Conservation (phyloP, 2,329 filamentous ascomycete genomes). For the Arachnopeziza araneosa region DNA sequence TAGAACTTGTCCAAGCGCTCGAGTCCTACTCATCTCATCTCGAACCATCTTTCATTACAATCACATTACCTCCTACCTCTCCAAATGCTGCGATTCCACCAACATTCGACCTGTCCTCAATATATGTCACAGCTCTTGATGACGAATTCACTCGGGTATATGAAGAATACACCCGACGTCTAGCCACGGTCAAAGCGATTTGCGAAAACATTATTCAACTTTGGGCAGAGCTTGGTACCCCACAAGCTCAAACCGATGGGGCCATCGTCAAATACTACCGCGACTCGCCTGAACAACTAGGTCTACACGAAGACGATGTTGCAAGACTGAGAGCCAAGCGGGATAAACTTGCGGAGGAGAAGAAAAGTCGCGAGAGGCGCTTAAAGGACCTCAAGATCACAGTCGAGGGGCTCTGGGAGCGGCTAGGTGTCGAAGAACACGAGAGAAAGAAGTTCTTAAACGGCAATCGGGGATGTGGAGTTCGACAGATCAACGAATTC, state of each 20-base stretch:
- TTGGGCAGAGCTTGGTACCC: slow-evolving; percentile 92
- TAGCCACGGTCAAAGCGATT: slow-evolving; percentile 67
- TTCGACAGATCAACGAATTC: slow-evolving; percentile 91
- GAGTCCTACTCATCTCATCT: slow-evolving; percentile 96
- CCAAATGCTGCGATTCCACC: slow-evolving; percentile 71
- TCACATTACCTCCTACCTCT: slow-evolving; percentile 77
- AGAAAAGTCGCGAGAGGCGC: slow-evolving; percentile 70
- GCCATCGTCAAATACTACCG: slow-evolving; percentile 85
- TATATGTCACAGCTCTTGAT: slow-evolving; percentile 83
- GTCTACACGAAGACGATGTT: slow-evolving; percentile 83
- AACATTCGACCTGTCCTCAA: slow-evolving; percentile 85
- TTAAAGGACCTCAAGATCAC: slow-evolving; percentile 68
- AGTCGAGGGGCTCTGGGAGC: slow-evolving; percentile 87
- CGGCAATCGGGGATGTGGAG: slow-evolving; percentile 81
- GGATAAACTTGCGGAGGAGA: slow-evolving; percentile 83
- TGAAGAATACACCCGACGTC: slow-evolving; percentile 86
- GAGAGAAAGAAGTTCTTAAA: slow-evolving; percentile 84
- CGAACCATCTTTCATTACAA: slow-evolving; percentile 78
- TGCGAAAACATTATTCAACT: slow-evolving; percentile 86
- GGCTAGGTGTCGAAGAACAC: slow-evolving; percentile 73
- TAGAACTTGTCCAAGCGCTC: slow-evolving; percentile 87
- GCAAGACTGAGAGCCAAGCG: slow-evolving; percentile 64
- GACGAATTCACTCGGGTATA: slow-evolving; percentile 91
- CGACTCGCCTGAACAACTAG: slow-evolving; percentile 88
- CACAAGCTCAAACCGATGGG: slow-evolving; percentile 85